These are phyloP conservation scores for Zhuliangozyma parablackwelliae DNA, from an alignment of 1,139 yeast species.

Conservation along the genomic window DNA sequence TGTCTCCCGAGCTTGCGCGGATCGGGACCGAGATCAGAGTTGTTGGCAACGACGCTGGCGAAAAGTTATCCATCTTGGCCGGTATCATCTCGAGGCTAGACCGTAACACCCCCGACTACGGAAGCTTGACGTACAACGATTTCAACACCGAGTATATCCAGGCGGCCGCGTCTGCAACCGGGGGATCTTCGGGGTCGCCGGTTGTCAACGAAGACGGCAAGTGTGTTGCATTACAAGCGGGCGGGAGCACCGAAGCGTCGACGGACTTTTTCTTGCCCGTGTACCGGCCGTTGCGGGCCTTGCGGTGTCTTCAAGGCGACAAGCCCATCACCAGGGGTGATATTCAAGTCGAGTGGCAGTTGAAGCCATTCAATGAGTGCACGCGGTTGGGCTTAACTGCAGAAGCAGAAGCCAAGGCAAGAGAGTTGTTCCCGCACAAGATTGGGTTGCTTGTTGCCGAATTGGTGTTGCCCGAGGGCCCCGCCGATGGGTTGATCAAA, in stretches of 20 bases:
- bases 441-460: slow-evolving; percentile 86
- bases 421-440: slow-evolving; percentile 65
- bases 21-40: slow-evolving; percentile 92
- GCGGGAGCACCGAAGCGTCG: slow-evolving; percentile 87
- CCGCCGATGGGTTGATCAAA: slow-evolving; percentile 66
- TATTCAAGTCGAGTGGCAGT: slow-evolving; percentile 84
- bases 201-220: slow-evolving; percentile 84
- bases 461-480: slow-evolving; percentile 81
- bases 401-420: slow-evolving; percentile 67
- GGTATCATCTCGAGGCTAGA: slow-evolving; percentile 89
- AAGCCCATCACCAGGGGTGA: slow-evolving; percentile 70
- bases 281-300: slow-evolving; percentile 76
- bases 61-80: slow-evolving; percentile 79
- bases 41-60: slow-evolving; percentile 96
- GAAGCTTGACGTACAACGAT: slow-evolving; percentile 84
- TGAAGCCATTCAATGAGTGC: slow-evolving; percentile 89
- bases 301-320: slow-evolving; percentile 61
- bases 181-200: slow-evolving; percentile 95
- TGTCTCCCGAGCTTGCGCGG: slow-evolving; percentile 77
- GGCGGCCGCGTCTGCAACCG: slow-evolving; percentile 94
- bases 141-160: slow-evolving; percentile 94
- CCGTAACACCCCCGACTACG: slow-evolving; percentile 93
- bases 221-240: slow-evolving; percentile 92
- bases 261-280: slow-evolving; percentile 91
- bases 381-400: slow-evolving; percentile 77